These are phyloP conservation scores for Daldinia eschscholtzii DNA, from an alignment of 2,329 filamentous ascomycete genomes.

Conservation along the genomic window DNA sequence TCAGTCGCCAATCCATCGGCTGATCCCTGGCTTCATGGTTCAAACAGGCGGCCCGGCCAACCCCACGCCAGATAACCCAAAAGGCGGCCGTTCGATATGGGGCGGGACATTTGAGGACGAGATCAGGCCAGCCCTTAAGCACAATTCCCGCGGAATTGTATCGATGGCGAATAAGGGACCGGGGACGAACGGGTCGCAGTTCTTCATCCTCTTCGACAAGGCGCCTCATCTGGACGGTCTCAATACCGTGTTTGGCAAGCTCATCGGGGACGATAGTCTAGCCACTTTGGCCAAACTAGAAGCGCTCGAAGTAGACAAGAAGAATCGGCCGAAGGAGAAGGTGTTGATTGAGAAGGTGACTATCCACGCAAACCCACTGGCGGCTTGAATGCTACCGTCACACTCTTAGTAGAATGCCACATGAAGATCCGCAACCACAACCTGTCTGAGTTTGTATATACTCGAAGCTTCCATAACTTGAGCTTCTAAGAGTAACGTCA, in stretches of 20 bases:
- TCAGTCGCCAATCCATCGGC: slow-evolving; percentile 80
- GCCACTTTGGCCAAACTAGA: slow-evolving; percentile 79
- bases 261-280: slow-evolving; percentile 74
- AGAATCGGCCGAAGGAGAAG: slow-evolving; percentile 77
- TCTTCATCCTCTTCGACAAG: slow-evolving; percentile 83
- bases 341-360: slow-evolving; percentile 76
- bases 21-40: slow-evolving; percentile 84
- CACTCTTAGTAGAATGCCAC: background rate
- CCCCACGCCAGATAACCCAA: slow-evolving; percentile 69
- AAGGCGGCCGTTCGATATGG: slow-evolving; percentile 80
- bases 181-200: slow-evolving; percentile 81
- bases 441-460: background rate
- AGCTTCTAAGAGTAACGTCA: too few species aligned
- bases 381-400: slow-evolving; percentile 60
- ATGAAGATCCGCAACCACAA: background rate
- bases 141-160: slow-evolving; percentile 76
- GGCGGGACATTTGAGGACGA: slow-evolving; percentile 82
- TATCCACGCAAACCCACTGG: slow-evolving; percentile 84
- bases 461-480: background rate
- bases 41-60: slow-evolving; percentile 77
- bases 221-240: slow-evolving; percentile 85
- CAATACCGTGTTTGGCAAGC: slow-evolving; percentile 85
- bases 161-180: slow-evolving; percentile 85
- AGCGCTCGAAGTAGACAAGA: slow-evolving; percentile 79
- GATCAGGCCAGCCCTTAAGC: slow-evolving; percentile 76